Conservation (phyloP, 192 early-diverging fungal species). For the Phycomyces nitens region DNA sequence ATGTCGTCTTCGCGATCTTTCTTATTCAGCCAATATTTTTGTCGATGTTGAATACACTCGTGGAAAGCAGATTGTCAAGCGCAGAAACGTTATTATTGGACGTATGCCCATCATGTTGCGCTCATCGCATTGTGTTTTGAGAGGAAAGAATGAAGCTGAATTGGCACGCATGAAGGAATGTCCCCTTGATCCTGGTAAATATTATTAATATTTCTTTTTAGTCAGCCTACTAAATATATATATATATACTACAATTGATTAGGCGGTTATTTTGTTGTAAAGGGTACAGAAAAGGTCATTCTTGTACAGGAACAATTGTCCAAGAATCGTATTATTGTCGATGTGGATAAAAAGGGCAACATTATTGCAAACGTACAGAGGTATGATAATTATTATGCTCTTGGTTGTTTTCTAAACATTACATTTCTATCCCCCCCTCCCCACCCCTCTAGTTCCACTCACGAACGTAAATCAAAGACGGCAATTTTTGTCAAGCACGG, state of each 20-base stretch:
- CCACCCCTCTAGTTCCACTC: constrained; percentile 86
- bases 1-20: constrained; percentile 93
- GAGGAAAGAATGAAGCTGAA: constrained; percentile 72
- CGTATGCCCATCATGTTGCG: constrained; percentile 96
- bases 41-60: constrained; percentile 93
- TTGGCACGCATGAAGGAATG: constrained; percentile 89
- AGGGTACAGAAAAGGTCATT: constrained; percentile 96
- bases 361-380: constrained; percentile 84
- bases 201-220: not conserved
- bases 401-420: too few relatives aligned
- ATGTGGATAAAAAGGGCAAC: constrained; percentile 74
- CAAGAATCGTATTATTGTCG: constrained; percentile 97
- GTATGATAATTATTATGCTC: constrained; percentile 25
- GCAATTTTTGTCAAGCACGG: constrained; percentile 66
- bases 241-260: not conserved
- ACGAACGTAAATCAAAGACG: constrained; percentile 93
- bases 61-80: constrained; percentile 74
- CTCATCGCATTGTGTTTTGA: constrained; percentile 78
- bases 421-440: too few relatives aligned
- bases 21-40: constrained; percentile 87
- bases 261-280: constrained; percentile 95
- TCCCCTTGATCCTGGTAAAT: constrained; percentile 86
- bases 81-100: constrained; percentile 81
- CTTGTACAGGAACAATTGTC: constrained; percentile 97
- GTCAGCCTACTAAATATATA: too few relatives aligned